Evolutionary conservation across 164 flowering plant genomes (phyloP).

Genomic region (Cinnamomum chago): DNA sequence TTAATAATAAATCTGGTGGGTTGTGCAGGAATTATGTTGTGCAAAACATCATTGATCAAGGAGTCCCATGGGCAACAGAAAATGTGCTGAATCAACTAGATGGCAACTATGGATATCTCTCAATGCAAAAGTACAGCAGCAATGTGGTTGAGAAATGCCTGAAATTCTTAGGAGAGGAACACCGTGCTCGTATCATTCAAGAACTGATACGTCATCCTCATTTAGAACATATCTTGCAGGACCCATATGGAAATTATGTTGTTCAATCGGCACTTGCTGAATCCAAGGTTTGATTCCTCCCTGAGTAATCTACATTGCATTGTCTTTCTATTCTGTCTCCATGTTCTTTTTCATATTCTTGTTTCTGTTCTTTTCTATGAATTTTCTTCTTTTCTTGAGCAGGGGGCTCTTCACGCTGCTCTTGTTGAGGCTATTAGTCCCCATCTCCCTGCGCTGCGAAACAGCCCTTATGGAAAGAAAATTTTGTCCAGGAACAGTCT

Average conservation of each 20-base stretch:
- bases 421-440: conserved; percentile 50
- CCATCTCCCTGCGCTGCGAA: conserved; percentile 43
- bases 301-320: background rate
- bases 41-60: conserved; percentile 49
- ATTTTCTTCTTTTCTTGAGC: conserved; percentile 7
- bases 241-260: conserved; percentile 70
- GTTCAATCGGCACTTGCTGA: conserved; percentile 53
- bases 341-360: background rate
- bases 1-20: no score
- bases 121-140: conserved; percentile 66
- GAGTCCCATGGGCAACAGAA: conserved; percentile 42
- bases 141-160: conserved; percentile 78
- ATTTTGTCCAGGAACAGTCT: conserved; percentile 37
- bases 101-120: conserved; percentile 48
- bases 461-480: conserved; percentile 64
- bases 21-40: conserved; percentile 70
- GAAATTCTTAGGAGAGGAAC: conserved; percentile 37
- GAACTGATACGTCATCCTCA: conserved; percentile 42
- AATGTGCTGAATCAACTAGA: conserved; percentile 43
- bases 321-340: background rate
- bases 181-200: conserved; percentile 28
- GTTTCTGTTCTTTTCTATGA: background rate
- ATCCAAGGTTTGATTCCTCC: conserved; percentile 37
- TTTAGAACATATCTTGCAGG: conserved; percentile 50
- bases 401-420: conserved; percentile 45